phyloP scores from a whole-genome alignment of 257 asterid species.

The Craterostigma plantagineum region DNA sequence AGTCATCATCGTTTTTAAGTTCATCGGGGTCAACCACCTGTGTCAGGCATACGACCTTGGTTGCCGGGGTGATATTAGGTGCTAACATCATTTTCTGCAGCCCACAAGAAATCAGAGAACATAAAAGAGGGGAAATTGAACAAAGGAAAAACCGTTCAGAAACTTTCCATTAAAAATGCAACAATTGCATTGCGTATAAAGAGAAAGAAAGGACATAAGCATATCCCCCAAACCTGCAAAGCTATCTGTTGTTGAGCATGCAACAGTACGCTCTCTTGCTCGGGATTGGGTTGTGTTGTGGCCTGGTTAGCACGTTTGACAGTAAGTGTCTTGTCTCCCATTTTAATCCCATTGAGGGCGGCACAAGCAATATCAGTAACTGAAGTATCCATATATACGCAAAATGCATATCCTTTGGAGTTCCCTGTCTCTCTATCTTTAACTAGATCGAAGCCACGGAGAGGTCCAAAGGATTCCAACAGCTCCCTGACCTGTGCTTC shows the following conservation, averaged over 20 bases:
- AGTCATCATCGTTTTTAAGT: slow-evolving; percentile 40
- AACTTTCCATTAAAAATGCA: too few relatives aligned
- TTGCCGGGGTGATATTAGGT: slow-evolving; percentile 19
- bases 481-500: slow-evolving; percentile 91
- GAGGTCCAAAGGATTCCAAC: slow-evolving; percentile 92
- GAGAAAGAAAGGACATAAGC: too few relatives aligned
- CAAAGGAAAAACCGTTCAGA: too few relatives aligned
- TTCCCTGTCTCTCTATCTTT: slow-evolving; percentile 98
- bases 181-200: too few relatives aligned
- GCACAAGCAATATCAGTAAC: slow-evolving; percentile 98
- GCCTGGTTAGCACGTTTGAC: slow-evolving; percentile 96
- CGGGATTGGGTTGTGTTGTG: slow-evolving; percentile 73
- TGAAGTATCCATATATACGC: slow-evolving; percentile 78
- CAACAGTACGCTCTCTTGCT: slow-evolving; percentile 75
- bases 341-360: slow-evolving; percentile 93
- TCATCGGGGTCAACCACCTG: slow-evolving; percentile 37
- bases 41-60: slow-evolving; percentile 53
- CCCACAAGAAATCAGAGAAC: background rate
- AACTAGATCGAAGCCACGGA: slow-evolving; percentile 87
- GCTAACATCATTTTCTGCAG: slow-evolving; percentile 39
- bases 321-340: slow-evolving; percentile 96
- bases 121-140: background rate
- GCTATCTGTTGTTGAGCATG: slow-evolving; percentile 96
- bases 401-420: slow-evolving; percentile 98
- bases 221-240: slow-evolving; percentile 42